phyloP scores from a whole-genome alignment of 2,329 filamentous ascomycete genomes.

The Pestalotiopsis sp. region DNA sequence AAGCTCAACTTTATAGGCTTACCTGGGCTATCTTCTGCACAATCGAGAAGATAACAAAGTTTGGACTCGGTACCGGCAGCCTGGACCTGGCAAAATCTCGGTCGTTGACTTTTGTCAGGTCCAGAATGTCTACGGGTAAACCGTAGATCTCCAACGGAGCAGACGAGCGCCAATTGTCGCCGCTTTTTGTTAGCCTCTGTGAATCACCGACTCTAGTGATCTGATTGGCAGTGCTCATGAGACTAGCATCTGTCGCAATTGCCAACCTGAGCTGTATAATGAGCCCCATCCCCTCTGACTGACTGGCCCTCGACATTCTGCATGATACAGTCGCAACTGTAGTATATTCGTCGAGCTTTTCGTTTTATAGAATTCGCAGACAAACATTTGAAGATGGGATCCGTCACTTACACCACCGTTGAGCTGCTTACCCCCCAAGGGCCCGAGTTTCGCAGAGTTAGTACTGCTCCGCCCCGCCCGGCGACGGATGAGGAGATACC shows the following conservation, averaged over 20 bases:
- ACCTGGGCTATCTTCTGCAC: no score
- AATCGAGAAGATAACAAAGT: no score
- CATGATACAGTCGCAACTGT: no score
- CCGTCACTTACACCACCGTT: slow-evolving; percentile 30
- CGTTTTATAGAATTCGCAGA: no score
- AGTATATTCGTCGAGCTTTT: no score
- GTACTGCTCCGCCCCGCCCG: slow-evolving; percentile 38
- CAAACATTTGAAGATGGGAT: slow-evolving; percentile 8
- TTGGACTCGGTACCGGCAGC: no score
- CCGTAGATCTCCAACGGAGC: not conserved
- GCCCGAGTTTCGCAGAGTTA: slow-evolving; percentile 42
- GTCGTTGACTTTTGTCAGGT: no score
- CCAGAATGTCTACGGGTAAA: no score
- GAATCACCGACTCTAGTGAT: not conserved
- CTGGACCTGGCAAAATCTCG: no score
- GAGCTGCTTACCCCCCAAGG: slow-evolving; percentile 45
- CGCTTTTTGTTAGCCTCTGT: not conserved
- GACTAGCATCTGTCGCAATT: no score
- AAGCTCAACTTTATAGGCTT: no score
- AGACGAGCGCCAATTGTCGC: not conserved
- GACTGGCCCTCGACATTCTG: not conserved
- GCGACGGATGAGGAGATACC: slow-evolving; percentile 44
- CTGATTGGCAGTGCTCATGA: not conserved
- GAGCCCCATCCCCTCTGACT: not conserved
- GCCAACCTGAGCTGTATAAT: no score